These are phyloP conservation scores for Phaeosphaeria sp. DNA, from an alignment of 2,329 filamentous ascomycete species.

Conservation along the genomic window DNA sequence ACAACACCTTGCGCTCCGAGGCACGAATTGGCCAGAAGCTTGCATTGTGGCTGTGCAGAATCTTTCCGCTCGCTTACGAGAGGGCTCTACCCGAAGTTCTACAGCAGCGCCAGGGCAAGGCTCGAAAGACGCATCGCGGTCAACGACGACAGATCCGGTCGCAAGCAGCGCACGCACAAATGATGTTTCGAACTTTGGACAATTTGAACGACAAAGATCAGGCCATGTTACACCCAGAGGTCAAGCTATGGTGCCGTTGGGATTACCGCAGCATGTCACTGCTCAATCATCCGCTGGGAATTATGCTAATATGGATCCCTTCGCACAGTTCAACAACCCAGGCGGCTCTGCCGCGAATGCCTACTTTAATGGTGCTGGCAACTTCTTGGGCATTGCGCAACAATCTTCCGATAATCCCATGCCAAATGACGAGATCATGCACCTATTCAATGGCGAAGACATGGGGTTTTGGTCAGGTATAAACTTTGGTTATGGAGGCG, in stretches of 20 bases:
- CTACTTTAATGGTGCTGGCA: constrained; percentile 19
- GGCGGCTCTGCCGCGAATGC: constrained; percentile 1
- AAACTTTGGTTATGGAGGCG: constrained; percentile 9
- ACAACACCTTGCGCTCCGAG: constrained; percentile 27
- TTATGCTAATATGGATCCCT: background rate
- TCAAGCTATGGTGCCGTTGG: constrained; percentile 1
- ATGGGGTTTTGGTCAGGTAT: constrained; percentile 21
- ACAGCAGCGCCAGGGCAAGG: constrained; percentile 3
- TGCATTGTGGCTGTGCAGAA: constrained; percentile 32
- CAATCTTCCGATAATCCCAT: constrained; percentile 31
- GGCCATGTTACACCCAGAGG: constrained; percentile 1
- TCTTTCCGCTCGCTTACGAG: constrained; percentile 18
- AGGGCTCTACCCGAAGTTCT: constrained; percentile 12
- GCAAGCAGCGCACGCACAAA: background rate
- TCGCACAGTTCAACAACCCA: background rate
- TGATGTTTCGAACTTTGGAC: background rate
- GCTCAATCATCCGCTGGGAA: background rate
- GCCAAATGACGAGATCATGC: constrained; percentile 29
- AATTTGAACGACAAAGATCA: background rate
- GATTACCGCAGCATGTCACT: background rate
- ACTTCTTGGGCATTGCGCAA: constrained; percentile 32
- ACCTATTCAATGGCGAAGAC: constrained; percentile 30
- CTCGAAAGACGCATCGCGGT: background rate
- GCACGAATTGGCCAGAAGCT: constrained; percentile 34
- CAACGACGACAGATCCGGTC: background rate